Conservation (phyloP, 2,329 filamentous ascomycete genomes). For the Diaporthe citrichinensis region DNA sequence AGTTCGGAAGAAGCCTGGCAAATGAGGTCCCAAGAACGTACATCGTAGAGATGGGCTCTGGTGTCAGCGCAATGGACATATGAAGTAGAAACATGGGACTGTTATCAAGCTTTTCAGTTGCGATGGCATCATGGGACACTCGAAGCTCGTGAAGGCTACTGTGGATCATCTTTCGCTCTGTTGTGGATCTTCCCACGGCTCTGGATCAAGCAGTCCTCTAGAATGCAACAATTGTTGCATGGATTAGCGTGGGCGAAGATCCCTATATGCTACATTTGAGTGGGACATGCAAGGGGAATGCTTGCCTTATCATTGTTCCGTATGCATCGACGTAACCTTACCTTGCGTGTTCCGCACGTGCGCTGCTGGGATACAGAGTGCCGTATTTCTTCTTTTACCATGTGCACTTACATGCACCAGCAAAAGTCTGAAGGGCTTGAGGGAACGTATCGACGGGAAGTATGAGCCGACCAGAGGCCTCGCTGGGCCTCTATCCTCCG, state of each 20-base stretch:
- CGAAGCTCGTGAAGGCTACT: conserved; percentile 23
- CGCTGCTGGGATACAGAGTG: not conserved
- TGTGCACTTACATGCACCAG: not conserved
- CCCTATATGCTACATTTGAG: not conserved
- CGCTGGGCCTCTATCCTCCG: not conserved
- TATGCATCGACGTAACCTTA: not conserved
- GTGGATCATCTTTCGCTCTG: not conserved
- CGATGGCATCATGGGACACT: conserved; percentile 18
- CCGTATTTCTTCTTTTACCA: too few relatives aligned
- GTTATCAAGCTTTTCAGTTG: not conserved
- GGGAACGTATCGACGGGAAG: not conserved
- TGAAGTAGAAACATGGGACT: not conserved
- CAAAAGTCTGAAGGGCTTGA: not conserved
- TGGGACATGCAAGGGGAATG: conserved; percentile 12
- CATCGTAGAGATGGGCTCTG: not conserved
- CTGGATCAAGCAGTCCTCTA: not conserved
- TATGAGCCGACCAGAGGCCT: not conserved
- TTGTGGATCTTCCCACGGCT: conserved; percentile 20
- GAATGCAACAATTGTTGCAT: not conserved
- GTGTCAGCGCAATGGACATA: not conserved
- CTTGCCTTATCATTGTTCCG: not conserved
- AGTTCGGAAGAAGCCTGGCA: not conserved
- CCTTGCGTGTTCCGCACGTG: not conserved
- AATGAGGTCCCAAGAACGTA: not conserved
- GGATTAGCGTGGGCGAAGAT: conserved; percentile 6